Conservation (phyloP, 106 monocot species). For the Phalaenopsis aphrodite region DNA sequence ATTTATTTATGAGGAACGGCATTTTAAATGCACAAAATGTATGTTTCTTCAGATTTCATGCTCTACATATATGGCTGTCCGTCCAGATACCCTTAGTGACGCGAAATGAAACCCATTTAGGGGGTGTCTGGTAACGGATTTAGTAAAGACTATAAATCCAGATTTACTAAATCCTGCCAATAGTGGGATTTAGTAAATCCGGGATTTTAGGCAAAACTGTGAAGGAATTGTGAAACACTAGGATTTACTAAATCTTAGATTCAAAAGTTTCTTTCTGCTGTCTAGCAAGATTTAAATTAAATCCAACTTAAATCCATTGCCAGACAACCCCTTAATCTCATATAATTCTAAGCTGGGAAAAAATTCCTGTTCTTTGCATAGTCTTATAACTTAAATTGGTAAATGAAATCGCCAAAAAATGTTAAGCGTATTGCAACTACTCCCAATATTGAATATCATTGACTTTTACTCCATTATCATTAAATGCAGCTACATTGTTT, state of each 20-base stretch:
- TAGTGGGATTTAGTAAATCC: too few relatives aligned
- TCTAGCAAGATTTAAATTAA: too few relatives aligned
- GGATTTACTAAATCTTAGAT: too few relatives aligned
- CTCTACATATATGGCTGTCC: not conserved
- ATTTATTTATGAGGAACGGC: not conserved
- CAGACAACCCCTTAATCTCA: not conserved
- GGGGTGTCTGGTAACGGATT: too few relatives aligned
- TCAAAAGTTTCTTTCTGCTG: too few relatives aligned
- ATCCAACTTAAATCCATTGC: too few relatives aligned
- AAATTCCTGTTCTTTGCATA: not conserved
- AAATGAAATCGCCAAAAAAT: not conserved
- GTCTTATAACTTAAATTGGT: not conserved
- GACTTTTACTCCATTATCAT: not conserved
- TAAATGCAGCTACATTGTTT: not conserved
- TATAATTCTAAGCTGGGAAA: conserved; percentile 4
- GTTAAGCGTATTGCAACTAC: not conserved
- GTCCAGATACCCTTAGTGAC: not conserved
- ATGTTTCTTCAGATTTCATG: not conserved
- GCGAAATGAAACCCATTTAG: not conserved
- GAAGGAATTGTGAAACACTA: too few relatives aligned
- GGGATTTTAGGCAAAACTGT: too few relatives aligned
- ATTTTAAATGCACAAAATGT: not conserved
- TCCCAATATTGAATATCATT: not conserved
- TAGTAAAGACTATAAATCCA: too few relatives aligned
- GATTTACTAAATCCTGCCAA: too few relatives aligned